Base-by-base conservation (phyloP, 257 asterid species). In the Cinchona pubescens region DNA sequence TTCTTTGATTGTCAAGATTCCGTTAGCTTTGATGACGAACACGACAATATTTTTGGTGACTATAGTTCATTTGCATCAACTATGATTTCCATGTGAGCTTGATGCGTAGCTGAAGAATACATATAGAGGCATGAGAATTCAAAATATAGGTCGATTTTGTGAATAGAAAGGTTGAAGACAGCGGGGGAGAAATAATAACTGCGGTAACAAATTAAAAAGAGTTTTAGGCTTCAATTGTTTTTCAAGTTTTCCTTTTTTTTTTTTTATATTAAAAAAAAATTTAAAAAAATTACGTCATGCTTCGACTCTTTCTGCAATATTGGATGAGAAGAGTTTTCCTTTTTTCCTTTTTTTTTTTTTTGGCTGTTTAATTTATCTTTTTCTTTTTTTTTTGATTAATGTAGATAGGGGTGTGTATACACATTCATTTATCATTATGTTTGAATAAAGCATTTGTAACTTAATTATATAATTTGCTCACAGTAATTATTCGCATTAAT, bases 1-100 rank as follows among this genome's bases (percentile, higher is more conserved):
- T 92, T 89, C 67, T 95, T 95, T 11, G 98, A 88, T 63, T 86
- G 92, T 76, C 94, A 89, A 71, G 99, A 88, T 51, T 78, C 90
- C 23, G 82, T 82, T 85, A 82, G 82, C 78, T 89, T 88, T 34
- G 75, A 81, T 0, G 91, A 88, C 27, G 99, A 86, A 53, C 91
- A 94, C 69, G 93, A 85, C 75, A 76, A 83, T 68, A 84, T 89
- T 21, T 94, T 92, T 67, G 92, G 93, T 38, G 84, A 85, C 76
- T 84, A 81, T 48, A 88, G 79, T 69, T 71, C 89, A 34, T 86
- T 90, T 35, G 80, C 78, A 48, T 83, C 94, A 38, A 80, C 92
- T 2, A 85, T 92, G 76, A n/a, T 90, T 90, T 38, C 89, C 89
- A 15, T 92, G 85, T 40, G 97, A 84, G 74, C 88, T 90, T 53